These are phyloP conservation scores for Syzygium aqueum DNA, from an alignment of 345 rosid species.

Conservation along the genomic window DNA sequence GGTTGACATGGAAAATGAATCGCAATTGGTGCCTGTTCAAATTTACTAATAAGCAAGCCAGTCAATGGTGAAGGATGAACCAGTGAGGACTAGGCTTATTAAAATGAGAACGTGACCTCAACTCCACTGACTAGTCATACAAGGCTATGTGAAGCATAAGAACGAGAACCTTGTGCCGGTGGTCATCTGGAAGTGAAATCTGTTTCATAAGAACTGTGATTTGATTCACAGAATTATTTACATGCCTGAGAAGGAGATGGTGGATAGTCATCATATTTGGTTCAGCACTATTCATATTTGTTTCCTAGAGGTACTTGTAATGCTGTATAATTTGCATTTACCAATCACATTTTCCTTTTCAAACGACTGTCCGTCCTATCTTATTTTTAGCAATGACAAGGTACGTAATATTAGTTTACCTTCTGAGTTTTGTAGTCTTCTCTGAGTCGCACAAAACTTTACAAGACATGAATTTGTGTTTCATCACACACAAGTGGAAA, in stretches of 20 bases:
- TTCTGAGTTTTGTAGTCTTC: neutral
- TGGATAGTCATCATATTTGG: neutral
- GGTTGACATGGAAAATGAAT: neutral
- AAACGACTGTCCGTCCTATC: neutral
- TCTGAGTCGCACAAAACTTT: neutral
- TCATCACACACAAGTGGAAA: neutral
- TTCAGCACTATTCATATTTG: neutral
- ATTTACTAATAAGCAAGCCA: neutral
- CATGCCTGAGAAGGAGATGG: neutral
- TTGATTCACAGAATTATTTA: neutral
- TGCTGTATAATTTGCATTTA: neutral
- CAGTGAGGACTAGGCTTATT: neutral
- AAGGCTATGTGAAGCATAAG: neutral
- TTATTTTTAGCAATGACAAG: neutral
- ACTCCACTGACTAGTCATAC: neutral
- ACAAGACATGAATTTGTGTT: neutral
- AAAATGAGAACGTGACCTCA: neutral
- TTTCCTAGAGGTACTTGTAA: neutral
- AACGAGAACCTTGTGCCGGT: neutral
- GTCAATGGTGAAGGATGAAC: neutral
- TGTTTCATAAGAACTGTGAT: neutral
- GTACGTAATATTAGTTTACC: neutral
- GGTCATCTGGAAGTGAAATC: neutral
- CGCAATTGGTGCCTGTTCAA: neutral
- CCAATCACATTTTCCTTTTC: neutral